Evolutionary conservation across 352 stramenopile species (phyloP), one percentile per base, ranked within the genome.

Genomic region (Pythium aristosporum): DNA sequence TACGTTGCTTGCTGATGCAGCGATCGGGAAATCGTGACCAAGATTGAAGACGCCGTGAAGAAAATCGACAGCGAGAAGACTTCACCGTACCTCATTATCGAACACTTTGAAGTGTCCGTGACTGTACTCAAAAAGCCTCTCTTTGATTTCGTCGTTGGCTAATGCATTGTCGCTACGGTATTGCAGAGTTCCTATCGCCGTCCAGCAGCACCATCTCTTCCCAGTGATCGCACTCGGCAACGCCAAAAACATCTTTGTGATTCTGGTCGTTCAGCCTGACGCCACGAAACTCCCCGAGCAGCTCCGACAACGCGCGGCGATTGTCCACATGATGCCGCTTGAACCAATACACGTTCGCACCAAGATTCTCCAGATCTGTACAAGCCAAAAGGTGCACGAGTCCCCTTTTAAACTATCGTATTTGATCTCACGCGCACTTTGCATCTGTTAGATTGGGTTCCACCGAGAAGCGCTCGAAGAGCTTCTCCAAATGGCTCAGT

Each of bases 121-220:
- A 32, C n/a, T 50, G n/a, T 8, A 13, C 43, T 50, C 25, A 30
- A 30, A 30, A 5, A 30, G 25, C 25, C 25, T 30, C 25, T 5
- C 25, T 30, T 30, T 30, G 25, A 5, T 30, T 30, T 30, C 25
- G 25, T 30, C 25, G 25, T 5, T 5, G 25, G 25, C 0, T 30
- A 30, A 30, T 16, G 15, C 46, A 18, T 63, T 10, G 5, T 63
- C 3, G 13, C 42, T 42, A n/a, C n/a, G n/a, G n/a, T 13, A 2
- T 2, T 28, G 23, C 42, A 92, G 81, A 9, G 51, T 91, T n/a
- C 66, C 59, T 10, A 34, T 64, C 13, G 53, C 59, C 6, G 20
- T 69, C 15, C 80, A 91, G 61, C 84, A 93, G 52, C 84, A 91
- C 39, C 72, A 77, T 18, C 56, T 93, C 30, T 68, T 87, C 1